phyloP scores from a whole-genome alignment of 2,329 filamentous ascomycete genomes.

The Verticillium alfalfae region DNA sequence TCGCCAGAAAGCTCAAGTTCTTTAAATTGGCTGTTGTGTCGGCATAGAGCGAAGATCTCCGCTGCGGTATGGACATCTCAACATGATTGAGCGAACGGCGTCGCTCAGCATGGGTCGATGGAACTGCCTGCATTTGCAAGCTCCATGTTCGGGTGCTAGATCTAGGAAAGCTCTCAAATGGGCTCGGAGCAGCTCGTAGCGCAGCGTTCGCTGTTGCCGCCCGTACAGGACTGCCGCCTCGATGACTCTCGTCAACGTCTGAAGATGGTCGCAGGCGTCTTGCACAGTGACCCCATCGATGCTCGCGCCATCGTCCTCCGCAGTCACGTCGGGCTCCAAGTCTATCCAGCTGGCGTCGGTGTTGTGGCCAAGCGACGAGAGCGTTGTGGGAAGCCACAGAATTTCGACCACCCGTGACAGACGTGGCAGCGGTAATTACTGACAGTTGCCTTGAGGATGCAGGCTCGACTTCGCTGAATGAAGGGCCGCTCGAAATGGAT shows the following conservation, averaged over 20 bases:
- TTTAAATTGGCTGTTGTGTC: background rate
- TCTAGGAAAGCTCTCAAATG: slow-evolving; percentile 8
- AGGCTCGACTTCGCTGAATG: slow-evolving; percentile 26
- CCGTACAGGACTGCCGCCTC: background rate
- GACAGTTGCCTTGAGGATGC: slow-evolving; percentile 28
- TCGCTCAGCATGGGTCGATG: background rate
- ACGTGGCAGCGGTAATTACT: slow-evolving; percentile 32
- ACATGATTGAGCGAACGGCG: slow-evolving; percentile 5
- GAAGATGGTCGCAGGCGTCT: background rate
- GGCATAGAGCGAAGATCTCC: slow-evolving; percentile 6
- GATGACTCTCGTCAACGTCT: background rate
- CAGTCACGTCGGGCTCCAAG: slow-evolving; percentile 10
- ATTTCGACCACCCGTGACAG: slow-evolving; percentile 27
- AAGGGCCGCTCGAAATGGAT: slow-evolving; percentile 25
- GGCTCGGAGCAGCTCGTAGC: slow-evolving; percentile 4
- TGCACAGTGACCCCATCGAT: background rate
- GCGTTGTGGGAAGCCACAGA: slow-evolving; percentile 16
- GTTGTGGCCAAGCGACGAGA: slow-evolving; percentile 5
- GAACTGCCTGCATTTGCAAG: slow-evolving; percentile 3
- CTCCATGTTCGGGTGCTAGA: slow-evolving; percentile 10
- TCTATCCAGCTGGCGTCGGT: slow-evolving; percentile 14
- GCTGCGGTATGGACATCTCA: slow-evolving; percentile 10
- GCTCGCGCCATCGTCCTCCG: background rate
- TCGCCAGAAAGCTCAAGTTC: background rate
- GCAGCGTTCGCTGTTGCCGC: slow-evolving; percentile 1